Conservation (phyloP, 2,329 filamentous ascomycete species). For the Fusarium nygamai region DNA sequence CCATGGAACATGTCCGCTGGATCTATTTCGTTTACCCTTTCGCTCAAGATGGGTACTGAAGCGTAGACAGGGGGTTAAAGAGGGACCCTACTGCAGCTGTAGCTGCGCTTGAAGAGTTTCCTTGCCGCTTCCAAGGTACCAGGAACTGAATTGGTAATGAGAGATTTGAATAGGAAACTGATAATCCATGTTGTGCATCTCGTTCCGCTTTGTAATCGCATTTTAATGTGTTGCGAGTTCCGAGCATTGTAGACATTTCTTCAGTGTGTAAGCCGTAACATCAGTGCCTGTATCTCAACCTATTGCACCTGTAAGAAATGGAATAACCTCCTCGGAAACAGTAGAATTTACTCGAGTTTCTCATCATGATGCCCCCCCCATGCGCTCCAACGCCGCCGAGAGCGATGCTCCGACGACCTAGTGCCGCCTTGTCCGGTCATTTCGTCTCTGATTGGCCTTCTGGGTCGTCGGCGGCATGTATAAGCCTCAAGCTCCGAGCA, state of each 20-base stretch:
- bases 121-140: constrained; percentile 14
- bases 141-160: constrained; percentile 14
- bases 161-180: constrained; percentile 13
- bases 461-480: constrained; percentile 41
- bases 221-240: neutral
- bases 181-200: constrained; percentile 6
- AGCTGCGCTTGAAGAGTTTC: constrained; percentile 7
- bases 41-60: constrained; percentile 11
- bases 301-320: neutral
- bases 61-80: constrained; percentile 10
- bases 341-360: neutral
- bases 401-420: constrained; percentile 44
- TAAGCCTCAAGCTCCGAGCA: constrained; percentile 48
- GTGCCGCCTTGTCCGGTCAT: constrained; percentile 20
- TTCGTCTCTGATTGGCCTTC: constrained; percentile 39
- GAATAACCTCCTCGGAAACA: constrained; percentile 1
- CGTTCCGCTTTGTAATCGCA: neutral
- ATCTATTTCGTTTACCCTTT: constrained; percentile 23
- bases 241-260: neutral
- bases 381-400: constrained; percentile 26
- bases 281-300: neutral
- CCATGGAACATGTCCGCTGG: constrained; percentile 29
- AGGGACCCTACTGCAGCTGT: constrained; percentile 17
- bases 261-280: neutral
- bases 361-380: constrained; percentile 27